These are phyloP conservation scores for Alnus rubra DNA, from an alignment of 306 rosid species.

Conservation along the genomic window DNA sequence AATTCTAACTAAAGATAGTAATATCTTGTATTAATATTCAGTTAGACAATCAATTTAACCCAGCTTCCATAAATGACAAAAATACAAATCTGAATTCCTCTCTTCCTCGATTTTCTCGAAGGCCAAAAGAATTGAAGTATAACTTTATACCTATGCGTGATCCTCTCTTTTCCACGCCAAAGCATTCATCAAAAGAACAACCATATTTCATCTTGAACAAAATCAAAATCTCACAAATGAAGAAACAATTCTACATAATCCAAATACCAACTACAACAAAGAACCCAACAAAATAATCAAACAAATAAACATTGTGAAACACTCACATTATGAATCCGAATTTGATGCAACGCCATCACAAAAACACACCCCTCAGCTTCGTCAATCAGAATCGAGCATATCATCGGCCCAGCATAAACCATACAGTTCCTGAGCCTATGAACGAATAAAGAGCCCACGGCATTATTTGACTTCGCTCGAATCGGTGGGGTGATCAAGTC, in stretches of 20 bases:
- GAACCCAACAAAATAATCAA: not conserved
- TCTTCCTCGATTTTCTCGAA: too few relatives aligned
- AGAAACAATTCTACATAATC: too few relatives aligned
- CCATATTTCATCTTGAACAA: too few relatives aligned
- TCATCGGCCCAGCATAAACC: constrained; percentile 69
- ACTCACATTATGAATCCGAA: constrained; percentile 71
- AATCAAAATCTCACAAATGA: too few relatives aligned
- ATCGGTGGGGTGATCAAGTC: constrained; percentile 28
- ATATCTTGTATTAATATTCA: not conserved
- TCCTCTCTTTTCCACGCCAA: too few relatives aligned
- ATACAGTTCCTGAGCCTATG: constrained; percentile 64
- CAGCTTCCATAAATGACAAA: not conserved
- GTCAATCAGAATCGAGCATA: constrained; percentile 67
- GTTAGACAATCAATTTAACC: not conserved
- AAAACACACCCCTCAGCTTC: constrained; percentile 68
- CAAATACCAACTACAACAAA: constrained; percentile 9
- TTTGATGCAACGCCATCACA: constrained; percentile 79
- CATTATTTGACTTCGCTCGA: constrained; percentile 49
- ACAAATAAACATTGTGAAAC: constrained; percentile 15
- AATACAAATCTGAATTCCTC: constrained; percentile 2
- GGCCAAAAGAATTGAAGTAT: too few relatives aligned
- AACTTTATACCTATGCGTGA: too few relatives aligned
- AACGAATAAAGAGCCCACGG: constrained; percentile 63
- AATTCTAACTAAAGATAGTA: not conserved
- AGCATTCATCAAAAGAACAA: too few relatives aligned